phyloP scores from a whole-genome alignment of 2,329 filamentous ascomycete species.

The Neofusicoccum laricinum region DNA sequence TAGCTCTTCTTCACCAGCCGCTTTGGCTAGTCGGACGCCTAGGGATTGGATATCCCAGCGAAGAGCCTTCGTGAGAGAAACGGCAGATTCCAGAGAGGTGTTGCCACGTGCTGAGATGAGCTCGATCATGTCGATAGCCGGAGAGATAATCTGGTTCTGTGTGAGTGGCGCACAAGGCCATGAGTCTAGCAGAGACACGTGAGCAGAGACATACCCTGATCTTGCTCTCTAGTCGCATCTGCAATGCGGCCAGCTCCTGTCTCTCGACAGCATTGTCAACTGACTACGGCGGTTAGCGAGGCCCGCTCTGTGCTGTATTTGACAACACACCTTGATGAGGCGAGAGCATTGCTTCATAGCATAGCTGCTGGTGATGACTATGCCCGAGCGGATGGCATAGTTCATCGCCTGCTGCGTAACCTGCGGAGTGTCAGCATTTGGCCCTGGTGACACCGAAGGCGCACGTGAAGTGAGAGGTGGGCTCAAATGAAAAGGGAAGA shows the following conservation, averaged over 20 bases:
- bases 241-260: slow-evolving; percentile 69
- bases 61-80: slow-evolving; percentile 76
- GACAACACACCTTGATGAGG: slow-evolving; percentile 59
- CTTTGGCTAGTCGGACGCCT: slow-evolving; percentile 69
- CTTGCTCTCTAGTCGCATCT: slow-evolving; percentile 75
- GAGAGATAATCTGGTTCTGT: slow-evolving; percentile 68
- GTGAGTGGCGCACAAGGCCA: neutral
- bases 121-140: slow-evolving; percentile 88
- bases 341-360: slow-evolving; percentile 79
- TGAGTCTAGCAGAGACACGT: neutral
- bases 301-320: neutral
- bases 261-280: slow-evolving; percentile 42
- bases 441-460: neutral
- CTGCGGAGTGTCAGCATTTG: slow-evolving; percentile 35
- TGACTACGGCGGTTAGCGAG: slow-evolving; percentile 21
- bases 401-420: slow-evolving; percentile 79
- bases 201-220: slow-evolving; percentile 61
- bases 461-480: neutral
- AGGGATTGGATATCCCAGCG: slow-evolving; percentile 79
- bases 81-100: slow-evolving; percentile 78
- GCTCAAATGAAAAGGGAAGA: neutral
- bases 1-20: slow-evolving; percentile 62
- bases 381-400: slow-evolving; percentile 82
- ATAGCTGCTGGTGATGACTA: slow-evolving; percentile 80
- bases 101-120: slow-evolving; percentile 78